Evolutionary conservation across 2,329 filamentous ascomycete genomes (phyloP).

Genomic region (Beauveria asiatica): DNA sequence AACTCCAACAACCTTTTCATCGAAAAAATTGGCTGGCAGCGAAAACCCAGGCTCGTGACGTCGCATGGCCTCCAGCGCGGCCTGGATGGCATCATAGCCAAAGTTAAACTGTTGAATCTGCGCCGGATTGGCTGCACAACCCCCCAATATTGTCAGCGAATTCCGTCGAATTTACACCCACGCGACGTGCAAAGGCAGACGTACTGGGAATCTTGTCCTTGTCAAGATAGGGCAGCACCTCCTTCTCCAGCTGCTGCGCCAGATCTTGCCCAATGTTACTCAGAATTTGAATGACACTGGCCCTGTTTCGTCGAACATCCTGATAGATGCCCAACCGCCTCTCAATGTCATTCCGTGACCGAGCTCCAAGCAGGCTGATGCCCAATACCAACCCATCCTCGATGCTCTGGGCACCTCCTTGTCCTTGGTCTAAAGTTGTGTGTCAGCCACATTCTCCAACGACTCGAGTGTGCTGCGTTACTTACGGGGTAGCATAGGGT

Average conservation of each 20-base stretch:
- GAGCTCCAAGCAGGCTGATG: conserved; percentile 19
- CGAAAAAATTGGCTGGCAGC: conserved; percentile 17
- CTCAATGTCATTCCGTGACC: conserved; percentile 15
- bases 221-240: conserved; percentile 20
- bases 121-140: background rate
- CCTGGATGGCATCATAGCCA: conserved; percentile 16
- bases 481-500: conserved; percentile 31
- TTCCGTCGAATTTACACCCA: too few relatives aligned
- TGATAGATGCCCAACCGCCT: conserved; percentile 19
- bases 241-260: conserved; percentile 19
- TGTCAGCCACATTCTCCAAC: background rate
- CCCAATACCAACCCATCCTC: conserved; percentile 28
- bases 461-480: background rate
- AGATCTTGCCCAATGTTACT: conserved; percentile 29
- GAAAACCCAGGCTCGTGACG: conserved; percentile 13
- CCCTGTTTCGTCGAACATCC: conserved; percentile 19
- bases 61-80: conserved; percentile 15
- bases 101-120: conserved; percentile 15
- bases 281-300: conserved; percentile 30
- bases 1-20: conserved; percentile 13
- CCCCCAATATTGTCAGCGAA: background rate
- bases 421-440: conserved; percentile 27
- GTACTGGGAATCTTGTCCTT: conserved; percentile 24
- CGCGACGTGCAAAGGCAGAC: background rate
- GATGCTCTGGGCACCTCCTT: conserved; percentile 27